These are phyloP conservation scores for Mycena latifolia DNA, from an alignment of 768 basidiomycete genomes.

Conservation along the genomic window DNA sequence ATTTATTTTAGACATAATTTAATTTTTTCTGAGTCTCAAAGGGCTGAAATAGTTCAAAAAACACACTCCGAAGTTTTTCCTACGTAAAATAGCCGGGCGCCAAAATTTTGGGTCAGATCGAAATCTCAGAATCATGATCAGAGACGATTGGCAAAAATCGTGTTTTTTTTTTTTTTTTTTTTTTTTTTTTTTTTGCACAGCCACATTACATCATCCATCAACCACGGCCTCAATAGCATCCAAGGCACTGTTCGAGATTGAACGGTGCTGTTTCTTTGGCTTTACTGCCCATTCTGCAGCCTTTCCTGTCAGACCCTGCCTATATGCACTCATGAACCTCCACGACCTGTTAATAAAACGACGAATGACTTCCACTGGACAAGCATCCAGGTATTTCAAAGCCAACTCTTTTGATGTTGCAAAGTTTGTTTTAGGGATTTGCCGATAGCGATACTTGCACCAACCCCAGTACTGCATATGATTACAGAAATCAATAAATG, in stretches of 20 bases:
- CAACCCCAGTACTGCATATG: too few species aligned
- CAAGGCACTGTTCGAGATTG: background rate
- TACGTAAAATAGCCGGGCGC: constrained; percentile 11
- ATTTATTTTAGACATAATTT: constrained; percentile 15
- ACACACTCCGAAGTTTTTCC: constrained; percentile 27
- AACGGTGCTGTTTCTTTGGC: constrained; percentile 5
- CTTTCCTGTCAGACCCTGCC: too few species aligned
- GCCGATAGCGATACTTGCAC: constrained; percentile 9
- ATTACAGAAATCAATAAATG: too few species aligned
- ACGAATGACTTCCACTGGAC: background rate
- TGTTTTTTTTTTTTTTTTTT: too few species aligned
- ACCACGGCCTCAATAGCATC: too few species aligned
- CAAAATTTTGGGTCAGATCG: constrained; percentile 7
- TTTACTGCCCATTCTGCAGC: constrained; percentile 14
- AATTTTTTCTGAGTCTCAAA: background rate
- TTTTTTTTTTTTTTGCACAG: too few species aligned
- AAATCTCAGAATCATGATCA: too few species aligned
- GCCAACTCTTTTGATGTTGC: background rate
- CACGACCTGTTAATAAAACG: constrained; percentile 5
- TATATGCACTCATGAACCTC: constrained; percentile 11
- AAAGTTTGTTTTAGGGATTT: constrained; percentile 9
- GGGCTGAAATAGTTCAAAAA: constrained; percentile 4
- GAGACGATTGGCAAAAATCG: too few species aligned
- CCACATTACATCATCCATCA: background rate
- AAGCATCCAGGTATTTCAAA: constrained; percentile 3